Conservation (phyloP, 106 monocot genomes). For the Apostasia shenzhenica region DNA sequence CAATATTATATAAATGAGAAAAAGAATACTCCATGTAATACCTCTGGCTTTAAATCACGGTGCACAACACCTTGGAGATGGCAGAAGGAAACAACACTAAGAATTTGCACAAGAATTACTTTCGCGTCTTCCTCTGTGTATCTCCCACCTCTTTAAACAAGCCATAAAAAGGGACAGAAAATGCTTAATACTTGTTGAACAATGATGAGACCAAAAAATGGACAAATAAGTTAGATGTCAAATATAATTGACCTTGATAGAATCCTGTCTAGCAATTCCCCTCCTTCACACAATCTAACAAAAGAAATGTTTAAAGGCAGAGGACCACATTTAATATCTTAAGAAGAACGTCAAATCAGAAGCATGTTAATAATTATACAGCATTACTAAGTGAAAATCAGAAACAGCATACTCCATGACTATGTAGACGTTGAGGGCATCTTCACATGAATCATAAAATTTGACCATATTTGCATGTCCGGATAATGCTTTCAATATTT, state of each 20-base stretch:
- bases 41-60: conserved; percentile 23
- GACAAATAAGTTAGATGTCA: background rate
- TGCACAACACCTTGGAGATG: conserved; percentile 22
- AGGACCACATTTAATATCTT: background rate
- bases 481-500: conserved; percentile 83
- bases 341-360: background rate
- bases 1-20: background rate
- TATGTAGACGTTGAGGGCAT: conserved; percentile 90
- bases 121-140: conserved; percentile 18
- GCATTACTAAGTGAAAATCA: conserved; percentile 12
- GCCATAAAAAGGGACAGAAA: background rate
- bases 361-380: conserved; percentile 3
- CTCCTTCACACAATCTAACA: conserved; percentile 56
- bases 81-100: conserved; percentile 14
- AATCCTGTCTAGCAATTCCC: conserved; percentile 24
- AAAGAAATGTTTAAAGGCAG: conserved; percentile 5
- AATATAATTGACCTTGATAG: conserved; percentile 14
- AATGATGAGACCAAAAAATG: conserved; percentile 1
- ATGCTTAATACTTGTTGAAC: background rate
- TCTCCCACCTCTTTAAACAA: conserved; percentile 10
- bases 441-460: conserved; percentile 98
- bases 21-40: background rate
- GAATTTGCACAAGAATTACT: conserved; percentile 4
- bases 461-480: conserved; percentile 76
- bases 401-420: conserved; percentile 88